phyloP scores from a whole-genome alignment of 2,329 filamentous ascomycete genomes.

The Orbilia quercus region DNA sequence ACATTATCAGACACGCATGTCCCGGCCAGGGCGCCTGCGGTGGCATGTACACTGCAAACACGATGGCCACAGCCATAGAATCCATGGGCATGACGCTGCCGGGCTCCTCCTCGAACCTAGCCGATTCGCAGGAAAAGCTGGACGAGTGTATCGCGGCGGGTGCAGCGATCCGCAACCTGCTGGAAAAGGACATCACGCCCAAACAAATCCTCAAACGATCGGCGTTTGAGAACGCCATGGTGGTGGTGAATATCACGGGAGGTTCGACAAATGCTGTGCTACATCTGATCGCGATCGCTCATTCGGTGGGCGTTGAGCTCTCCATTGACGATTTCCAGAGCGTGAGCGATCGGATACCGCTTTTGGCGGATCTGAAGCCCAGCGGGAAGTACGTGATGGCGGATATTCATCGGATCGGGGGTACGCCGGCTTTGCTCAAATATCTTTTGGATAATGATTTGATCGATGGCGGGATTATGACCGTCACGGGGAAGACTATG shows the following conservation, averaged over 20 bases:
- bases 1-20: constrained; percentile 93
- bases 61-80: constrained; percentile 79
- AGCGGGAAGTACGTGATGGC: constrained; percentile 74
- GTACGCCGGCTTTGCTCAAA: constrained; percentile 70
- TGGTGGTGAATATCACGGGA: constrained; percentile 82
- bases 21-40: constrained; percentile 85
- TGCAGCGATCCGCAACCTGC: constrained; percentile 77
- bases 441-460: constrained; percentile 70
- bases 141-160: constrained; percentile 79
- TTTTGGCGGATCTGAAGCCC: constrained; percentile 84
- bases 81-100: constrained; percentile 82
- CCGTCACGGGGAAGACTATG: constrained; percentile 71
- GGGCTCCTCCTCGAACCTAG: constrained; percentile 81
- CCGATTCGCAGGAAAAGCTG: constrained; percentile 77
- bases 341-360: constrained; percentile 80
- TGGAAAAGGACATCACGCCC: constrained; percentile 80
- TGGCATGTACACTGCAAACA: constrained; percentile 85
- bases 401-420: constrained; percentile 70
- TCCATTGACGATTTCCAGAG: constrained; percentile 88
- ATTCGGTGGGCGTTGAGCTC: constrained; percentile 82
- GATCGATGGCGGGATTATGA: constrained; percentile 71
- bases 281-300: constrained; percentile 84
- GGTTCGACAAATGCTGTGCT: constrained; percentile 88
- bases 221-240: constrained; percentile 87
- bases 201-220: constrained; percentile 81